Conservation (phyloP, 768 basidiomycete genomes). For the Cantharellus anzutake region DNA sequence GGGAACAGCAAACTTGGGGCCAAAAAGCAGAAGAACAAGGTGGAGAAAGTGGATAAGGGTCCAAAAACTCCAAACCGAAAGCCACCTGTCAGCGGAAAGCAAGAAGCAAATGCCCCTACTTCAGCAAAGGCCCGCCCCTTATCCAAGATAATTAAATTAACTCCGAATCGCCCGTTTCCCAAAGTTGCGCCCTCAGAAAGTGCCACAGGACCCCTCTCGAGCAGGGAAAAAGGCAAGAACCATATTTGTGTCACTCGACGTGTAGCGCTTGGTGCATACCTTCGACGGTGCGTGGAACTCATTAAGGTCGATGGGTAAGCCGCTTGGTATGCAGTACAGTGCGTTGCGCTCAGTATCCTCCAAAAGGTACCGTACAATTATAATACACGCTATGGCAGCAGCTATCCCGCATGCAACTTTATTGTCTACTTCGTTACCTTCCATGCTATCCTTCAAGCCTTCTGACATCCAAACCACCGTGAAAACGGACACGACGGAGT, state of each 20-base stretch:
- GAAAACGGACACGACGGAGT: slow-evolving; percentile 48
- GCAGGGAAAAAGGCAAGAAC: slow-evolving; percentile 65
- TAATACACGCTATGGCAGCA: slow-evolving; percentile 71
- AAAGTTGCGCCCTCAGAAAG: slow-evolving; percentile 56
- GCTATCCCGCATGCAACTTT: slow-evolving; percentile 69
- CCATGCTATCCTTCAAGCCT: slow-evolving; percentile 43
- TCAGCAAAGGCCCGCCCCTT: no score
- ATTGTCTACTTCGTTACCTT: slow-evolving; percentile 49
- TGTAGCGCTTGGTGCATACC: slow-evolving; percentile 49
- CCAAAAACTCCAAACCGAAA: no score
- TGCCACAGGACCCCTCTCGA: slow-evolving; percentile 63
- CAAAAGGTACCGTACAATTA: slow-evolving; percentile 47
- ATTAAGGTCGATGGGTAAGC: slow-evolving; percentile 53
- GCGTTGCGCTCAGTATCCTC: background rate
- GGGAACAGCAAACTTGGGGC: no score
- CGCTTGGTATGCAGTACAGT: background rate
- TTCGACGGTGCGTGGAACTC: slow-evolving; percentile 56
- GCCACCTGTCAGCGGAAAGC: no score
- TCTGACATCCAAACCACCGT: slow-evolving; percentile 45
- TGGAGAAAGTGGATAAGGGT: no score
- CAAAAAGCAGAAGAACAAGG: no score
- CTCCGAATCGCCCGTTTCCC: slow-evolving; percentile 56
- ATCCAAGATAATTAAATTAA: slow-evolving; percentile 27
- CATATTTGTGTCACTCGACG: slow-evolving; percentile 64
- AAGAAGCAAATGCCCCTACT: no score